These are phyloP conservation scores for Cercophora newfieldiana DNA, from an alignment of 495 filamentous ascomycete species.

Conservation along the genomic window DNA sequence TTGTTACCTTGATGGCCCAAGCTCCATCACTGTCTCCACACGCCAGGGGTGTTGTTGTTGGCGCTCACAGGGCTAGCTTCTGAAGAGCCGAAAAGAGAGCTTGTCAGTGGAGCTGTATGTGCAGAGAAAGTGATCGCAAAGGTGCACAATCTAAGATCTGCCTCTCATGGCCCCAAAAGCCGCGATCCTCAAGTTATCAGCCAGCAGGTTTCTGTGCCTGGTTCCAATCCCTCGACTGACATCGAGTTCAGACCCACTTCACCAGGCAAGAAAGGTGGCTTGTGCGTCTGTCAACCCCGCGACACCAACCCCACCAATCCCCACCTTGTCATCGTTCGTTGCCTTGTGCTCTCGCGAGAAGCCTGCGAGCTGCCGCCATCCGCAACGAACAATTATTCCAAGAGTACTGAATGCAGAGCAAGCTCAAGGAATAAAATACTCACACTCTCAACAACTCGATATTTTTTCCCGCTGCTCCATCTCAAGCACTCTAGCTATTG, in stretches of 20 bases:
- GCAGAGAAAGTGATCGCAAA: no score
- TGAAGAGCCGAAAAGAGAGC: no score
- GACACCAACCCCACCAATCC: constrained; percentile 15
- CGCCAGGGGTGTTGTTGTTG: not conserved
- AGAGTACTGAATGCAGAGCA: not conserved
- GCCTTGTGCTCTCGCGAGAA: no score
- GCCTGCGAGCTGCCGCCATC: constrained; percentile 7
- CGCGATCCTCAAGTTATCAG: no score
- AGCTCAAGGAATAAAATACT: not conserved
- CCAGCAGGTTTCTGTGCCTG: no score
- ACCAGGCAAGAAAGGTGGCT: constrained; percentile 6
- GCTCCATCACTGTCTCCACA: not conserved
- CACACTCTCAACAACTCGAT: not conserved
- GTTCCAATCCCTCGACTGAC: no score
- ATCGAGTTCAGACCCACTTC: not conserved
- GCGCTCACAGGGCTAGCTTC: not conserved
- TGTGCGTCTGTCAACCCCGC: constrained; percentile 16
- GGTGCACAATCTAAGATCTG: no score
- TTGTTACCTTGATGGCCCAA: not conserved
- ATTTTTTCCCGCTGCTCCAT: not conserved
- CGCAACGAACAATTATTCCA: not conserved
- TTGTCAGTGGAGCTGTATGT: no score
- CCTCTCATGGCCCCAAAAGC: no score
- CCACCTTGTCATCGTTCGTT: constrained; percentile 1
- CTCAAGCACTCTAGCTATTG: not conserved